Conservation (phyloP, 345 rosid species). For the Camelina sativa region DNA sequence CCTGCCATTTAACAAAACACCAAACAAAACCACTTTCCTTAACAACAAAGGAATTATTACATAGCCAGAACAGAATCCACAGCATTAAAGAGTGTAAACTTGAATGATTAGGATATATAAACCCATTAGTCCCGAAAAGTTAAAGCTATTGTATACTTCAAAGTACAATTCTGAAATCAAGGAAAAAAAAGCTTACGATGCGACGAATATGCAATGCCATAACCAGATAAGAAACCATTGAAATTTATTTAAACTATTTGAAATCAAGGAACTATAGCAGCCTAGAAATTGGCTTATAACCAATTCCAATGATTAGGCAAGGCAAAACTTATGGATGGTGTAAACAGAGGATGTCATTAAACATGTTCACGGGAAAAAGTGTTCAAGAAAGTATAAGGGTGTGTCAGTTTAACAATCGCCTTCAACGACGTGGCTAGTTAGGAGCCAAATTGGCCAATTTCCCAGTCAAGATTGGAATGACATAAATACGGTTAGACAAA, state of each 20-base stretch:
- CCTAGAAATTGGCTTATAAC: constrained; percentile 17
- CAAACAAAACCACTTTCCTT: constrained; percentile 47
- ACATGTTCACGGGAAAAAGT: constrained; percentile 13
- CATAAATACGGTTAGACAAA: constrained; percentile 49
- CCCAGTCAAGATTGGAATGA: constrained; percentile 28
- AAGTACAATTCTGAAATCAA: constrained; percentile 40
- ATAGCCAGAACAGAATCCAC: constrained; percentile 36
- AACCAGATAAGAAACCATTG: constrained; percentile 6
- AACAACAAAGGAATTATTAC: constrained; percentile 46
- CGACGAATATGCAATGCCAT: constrained; percentile 28
- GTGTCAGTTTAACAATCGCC: constrained; percentile 13
- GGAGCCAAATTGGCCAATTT: constrained; percentile 12
- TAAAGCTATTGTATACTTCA: constrained; percentile 33
- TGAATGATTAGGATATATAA: constrained; percentile 25
- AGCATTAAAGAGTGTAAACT: constrained; percentile 33
- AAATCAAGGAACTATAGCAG: constrained; percentile 17
- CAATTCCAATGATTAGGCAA: constrained; percentile 19
- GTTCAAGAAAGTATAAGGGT: constrained; percentile 16
- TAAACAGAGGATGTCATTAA: constrained; percentile 22
- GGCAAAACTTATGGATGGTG: constrained; percentile 22
- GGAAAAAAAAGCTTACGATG: constrained; percentile 16
- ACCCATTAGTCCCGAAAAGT: constrained; percentile 32
- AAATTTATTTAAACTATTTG: background rate
- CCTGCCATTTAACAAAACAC: constrained; percentile 37
- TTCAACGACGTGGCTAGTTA: background rate